Base-by-base conservation (phyloP, 495 filamentous ascomycete species). In the Penicillium steckii region DNA sequence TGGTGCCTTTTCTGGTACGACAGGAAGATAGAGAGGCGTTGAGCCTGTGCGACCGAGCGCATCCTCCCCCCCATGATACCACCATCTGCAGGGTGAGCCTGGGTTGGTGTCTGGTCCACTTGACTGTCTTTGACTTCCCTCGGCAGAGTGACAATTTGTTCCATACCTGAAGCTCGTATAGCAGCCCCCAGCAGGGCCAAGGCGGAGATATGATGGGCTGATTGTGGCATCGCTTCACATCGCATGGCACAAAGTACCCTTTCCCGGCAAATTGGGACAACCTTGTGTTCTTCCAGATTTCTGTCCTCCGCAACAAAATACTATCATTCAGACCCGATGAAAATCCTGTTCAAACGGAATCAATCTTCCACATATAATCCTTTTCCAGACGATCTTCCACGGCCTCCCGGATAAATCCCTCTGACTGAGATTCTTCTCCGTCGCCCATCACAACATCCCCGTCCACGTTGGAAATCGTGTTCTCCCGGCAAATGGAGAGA, bases 351-450 rank as follows among this genome's bases (percentile, higher is more conserved):
- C 72, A 77, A 26, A 55, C 61, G n/a, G 67, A 65, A 23, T 70
- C 64, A 32, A 71, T 61, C 49, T 70, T 69, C 73, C 72, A 74
- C 19, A 61, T 44, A 40, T 77, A 77, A 24, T 72, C 72, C 12
- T 52, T 54, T 50, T 69, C 56, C 1, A 75, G 47, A 41, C 68
- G 61, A 46, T 77, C 74, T 57, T 84, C 77, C 48, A 93, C 70
- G 23, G 79, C 74, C 40, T 85, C 82, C 56, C 85, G 82, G 42
- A 91, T 67, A 59, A 89, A 83, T 17, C 74, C 72, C 52, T 79
- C 77, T 60, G 88, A 55, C 48, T 76, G 72, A 42, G 72, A 67
- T 29, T 62, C 59, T 9, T 53, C 30, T 25, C 56, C 61, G 43
- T 69, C 69, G 3, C 44, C 60, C 73, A 75, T 75, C 0, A 61